Base-by-base conservation (phyloP, 441 rosid genomes). In the Gossypium davidsonii region DNA sequence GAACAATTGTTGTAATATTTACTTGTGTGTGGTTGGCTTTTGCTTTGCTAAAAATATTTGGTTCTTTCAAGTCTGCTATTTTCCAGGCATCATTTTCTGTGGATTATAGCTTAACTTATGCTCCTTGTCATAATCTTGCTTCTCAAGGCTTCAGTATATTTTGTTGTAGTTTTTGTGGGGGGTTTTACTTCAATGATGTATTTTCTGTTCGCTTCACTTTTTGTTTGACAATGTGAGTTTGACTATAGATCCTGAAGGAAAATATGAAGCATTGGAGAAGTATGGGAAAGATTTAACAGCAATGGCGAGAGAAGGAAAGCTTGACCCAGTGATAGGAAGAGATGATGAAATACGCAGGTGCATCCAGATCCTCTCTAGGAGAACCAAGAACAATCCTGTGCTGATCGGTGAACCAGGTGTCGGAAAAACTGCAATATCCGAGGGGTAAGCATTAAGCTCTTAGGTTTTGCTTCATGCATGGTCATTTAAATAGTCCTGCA, bases 201-300 rank as follows among this genome's bases (percentile, higher is more conserved):
- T 42, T 59, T 18, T 58, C 55, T 70, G 52, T 37, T 55, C 48
- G 49, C 6, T 49, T 25, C 55, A 53, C 18, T 25, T 42, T 18
- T 39, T 56, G 11, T 23, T 55, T 75, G 42, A 74, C 66, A 20
- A n/a, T 25, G 6, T 77, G 76, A 15, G 34, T 67, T 78, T 77
- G 73, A 52, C 77, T 79, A 46, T 86, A 96, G 99, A 93, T 82
- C 98, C 98, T 67, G 99, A 96, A 79, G 98, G 97, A 4, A 96
- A 93, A 89, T 93, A 96, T 34, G 99, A 96, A 87, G 92, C 97
- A 58, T 66, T 96, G 62, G 98, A 91, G 77, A 96, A 90, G 82
- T 96, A 96, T 83, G 99, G 99, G 31, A 93, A 90, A 77, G 99
- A 96, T 83, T 77, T 96, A 79, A 96, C 99, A 12, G 97, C 97